These are phyloP conservation scores for Phytophthora boehmeriae DNA, from an alignment of 352 stramenopile species.

Conservation along the genomic window DNA sequence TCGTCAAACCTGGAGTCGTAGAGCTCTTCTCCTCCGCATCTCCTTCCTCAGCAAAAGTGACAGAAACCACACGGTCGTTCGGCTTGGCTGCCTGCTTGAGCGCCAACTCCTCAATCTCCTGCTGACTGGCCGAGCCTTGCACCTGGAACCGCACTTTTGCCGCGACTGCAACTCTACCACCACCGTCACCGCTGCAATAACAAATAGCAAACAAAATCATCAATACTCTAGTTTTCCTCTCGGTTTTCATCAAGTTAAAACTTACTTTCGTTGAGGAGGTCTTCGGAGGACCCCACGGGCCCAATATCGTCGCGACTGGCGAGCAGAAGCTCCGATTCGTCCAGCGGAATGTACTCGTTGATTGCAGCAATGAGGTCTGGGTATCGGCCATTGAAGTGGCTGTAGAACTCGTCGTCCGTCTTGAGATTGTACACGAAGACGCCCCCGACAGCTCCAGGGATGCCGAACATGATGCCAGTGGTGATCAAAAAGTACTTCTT, in stretches of 20 bases:
- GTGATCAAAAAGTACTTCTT: slow-evolving; percentile 80
- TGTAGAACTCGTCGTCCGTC: slow-evolving; percentile 84
- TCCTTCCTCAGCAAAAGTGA: slow-evolving; percentile 71
- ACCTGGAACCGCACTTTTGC: slow-evolving; percentile 64
- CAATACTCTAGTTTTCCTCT: not conserved
- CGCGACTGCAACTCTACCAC: slow-evolving; percentile 62
- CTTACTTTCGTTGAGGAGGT: slow-evolving; percentile 75
- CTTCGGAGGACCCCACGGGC: slow-evolving; percentile 52
- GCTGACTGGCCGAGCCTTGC: slow-evolving; percentile 54
- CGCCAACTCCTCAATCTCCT: slow-evolving; percentile 69
- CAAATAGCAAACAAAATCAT: not conserved
- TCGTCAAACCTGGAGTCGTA: slow-evolving; percentile 21
- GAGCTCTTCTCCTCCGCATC: slow-evolving; percentile 29
- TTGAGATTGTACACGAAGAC: slow-evolving; percentile 88
- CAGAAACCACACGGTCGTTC: slow-evolving; percentile 58
- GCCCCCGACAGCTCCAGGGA: slow-evolving; percentile 60
- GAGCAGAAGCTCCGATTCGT: slow-evolving; percentile 46
- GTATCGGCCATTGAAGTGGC: slow-evolving; percentile 85
- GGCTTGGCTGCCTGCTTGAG: slow-evolving; percentile 43
- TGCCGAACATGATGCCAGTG: slow-evolving; percentile 81
- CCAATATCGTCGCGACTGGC: slow-evolving; percentile 75
- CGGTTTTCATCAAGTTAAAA: slow-evolving; percentile 2
- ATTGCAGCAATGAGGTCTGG: slow-evolving; percentile 74
- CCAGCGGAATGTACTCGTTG: slow-evolving; percentile 67
- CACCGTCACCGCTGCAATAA: slow-evolving; percentile 56